Evolutionary conservation across 345 rosid genomes (phyloP), one percentile per base, ranked within the genome.

Genomic region (Rhodamnia argentea): DNA sequence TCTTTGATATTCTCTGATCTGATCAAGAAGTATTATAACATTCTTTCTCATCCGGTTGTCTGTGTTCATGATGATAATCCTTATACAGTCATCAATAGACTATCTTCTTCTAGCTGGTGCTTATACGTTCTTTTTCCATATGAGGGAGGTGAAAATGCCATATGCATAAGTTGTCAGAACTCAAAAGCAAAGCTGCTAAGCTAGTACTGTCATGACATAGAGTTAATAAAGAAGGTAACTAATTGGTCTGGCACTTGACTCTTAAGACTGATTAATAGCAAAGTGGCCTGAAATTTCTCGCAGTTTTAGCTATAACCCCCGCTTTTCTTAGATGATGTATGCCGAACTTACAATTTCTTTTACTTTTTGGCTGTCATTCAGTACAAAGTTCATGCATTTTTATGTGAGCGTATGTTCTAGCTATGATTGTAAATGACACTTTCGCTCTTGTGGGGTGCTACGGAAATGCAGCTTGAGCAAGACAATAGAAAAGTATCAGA

Each of bases 401-500:
- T 20, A 0, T 70, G 32, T 32, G 42, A 32, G 78, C 32, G 44
- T 70, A 70, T 40, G 47, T 70, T 32, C 24, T 32, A 18, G 78
- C 47, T 37, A 32, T 70, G 78, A 70, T 70, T 70, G 78, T 70
- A 32, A 37, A 37, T 70, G 20, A 32, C 47, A 37, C 7, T 70
- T 32, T 18, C 13, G 6, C 78, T 37, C 47, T 37, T 11, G 3
- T 4, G 24, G 78, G 24, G 47, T 37, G 47, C 40, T 18, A 18
- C 1, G 81, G 47, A 32, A 29, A 18, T 70, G 82, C 91, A 96
- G 98, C 86, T 86, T 91, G 89, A 89, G 86, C 81, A 93, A 89
- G 87, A 95, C 93, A 27, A 92, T 96, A 89, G 99, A 96, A 81
- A 90, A 94, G 58, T 96, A 96, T 87, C 94, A 93, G 82, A 95